Evolutionary conservation across 176 grass and related monocot species (phyloP), one percentile per base, ranked within the genome.

Genomic region (Oryza brachyantha): DNA sequence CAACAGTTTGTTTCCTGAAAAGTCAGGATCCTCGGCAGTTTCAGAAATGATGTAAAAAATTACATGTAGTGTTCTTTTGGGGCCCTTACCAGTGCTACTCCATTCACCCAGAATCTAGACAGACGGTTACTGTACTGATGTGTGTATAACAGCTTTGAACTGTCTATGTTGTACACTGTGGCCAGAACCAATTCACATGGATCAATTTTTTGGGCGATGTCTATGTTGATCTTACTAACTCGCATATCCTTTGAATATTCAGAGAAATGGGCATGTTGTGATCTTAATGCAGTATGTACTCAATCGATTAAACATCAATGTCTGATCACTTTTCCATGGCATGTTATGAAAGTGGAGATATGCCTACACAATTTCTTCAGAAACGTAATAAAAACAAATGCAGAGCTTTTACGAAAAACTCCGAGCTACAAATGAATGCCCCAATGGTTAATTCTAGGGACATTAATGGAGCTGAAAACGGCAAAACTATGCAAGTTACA

Each of bases 31-130:
- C 40, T 66, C 5, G 36, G 31, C 46, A 59, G 50, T 65, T 87
- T 80, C 37, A 48, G 68, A 83, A 67, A 89, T 83, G 50, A 65
- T 87, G 84, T 74, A 78, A 81, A 88, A 86, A 76, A 72, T 73
- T 88, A 78, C 29, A 34, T 9, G 25, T 76, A 36, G 64, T 46
- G 21, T 72, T 48, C 80, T 79, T 52, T 67, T 68, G 7, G 61
- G 45, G 19, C 6, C 25, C 21, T 73, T 74, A 22, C n/a, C 40
- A 41, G 13, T 3, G 42, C 41, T 54, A 27, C 65, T 81, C 37
- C 67, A 19, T 77, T 41, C 26, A 32, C 25, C 36, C 16, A 29
- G 28, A 74, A 17, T 19, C 39, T 52, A 60, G 74, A 45, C 37
- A 60, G 74, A 45, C 37, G 50, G 61, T 68, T 68, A 29, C 24